Percentiles rank a stretch among this genome's conserved stretches.
These are phyloP conservation scores for Podosphaera leucotricha DNA, from an alignment of 2,329 filamentous ascomycete genomes.

Conservation along the genomic window DNA sequence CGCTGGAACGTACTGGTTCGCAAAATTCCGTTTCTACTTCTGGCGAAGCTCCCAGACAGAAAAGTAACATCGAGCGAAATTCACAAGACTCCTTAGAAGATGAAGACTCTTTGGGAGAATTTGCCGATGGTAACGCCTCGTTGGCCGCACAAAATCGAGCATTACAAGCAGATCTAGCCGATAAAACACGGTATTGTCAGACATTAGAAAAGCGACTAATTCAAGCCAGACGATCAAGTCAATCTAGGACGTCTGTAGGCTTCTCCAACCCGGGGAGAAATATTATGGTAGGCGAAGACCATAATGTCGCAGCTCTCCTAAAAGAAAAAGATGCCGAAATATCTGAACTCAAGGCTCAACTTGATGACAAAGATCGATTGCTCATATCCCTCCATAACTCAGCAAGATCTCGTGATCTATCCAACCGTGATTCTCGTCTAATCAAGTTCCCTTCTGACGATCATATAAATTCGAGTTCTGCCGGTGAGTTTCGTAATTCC, in stretches of 20 bases:
- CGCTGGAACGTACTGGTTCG: constrained; percentile 39
- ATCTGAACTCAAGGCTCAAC: constrained; percentile 60
- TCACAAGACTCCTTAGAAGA: constrained; percentile 21
- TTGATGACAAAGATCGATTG: constrained; percentile 94
- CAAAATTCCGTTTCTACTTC: constrained; percentile 29
- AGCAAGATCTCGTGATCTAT: constrained; percentile 63
- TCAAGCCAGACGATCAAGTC: constrained; percentile 74
- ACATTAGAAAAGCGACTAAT: constrained; percentile 81
- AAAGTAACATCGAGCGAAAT: constrained; percentile 10
- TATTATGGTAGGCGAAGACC: constrained; percentile 55
- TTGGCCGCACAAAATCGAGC: constrained; percentile 67
- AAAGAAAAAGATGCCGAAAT: constrained; percentile 88
- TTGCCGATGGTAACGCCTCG: constrained; percentile 66
- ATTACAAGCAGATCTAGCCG: constrained; percentile 82
- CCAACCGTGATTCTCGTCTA: constrained; percentile 26
- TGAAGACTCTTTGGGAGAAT: constrained; percentile 55
- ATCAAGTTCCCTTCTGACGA: not conserved
- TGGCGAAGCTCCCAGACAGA: constrained; percentile 9
- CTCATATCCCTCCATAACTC: constrained; percentile 65
- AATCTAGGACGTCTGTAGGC: constrained; percentile 62
- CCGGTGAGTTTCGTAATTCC: constrained; percentile 13
- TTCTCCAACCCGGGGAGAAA: constrained; percentile 33
- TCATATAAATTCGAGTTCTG: constrained; percentile 4
- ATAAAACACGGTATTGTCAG: constrained; percentile 90
- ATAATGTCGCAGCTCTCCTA: constrained; percentile 46